These are phyloP conservation scores for Sporopachydermia lactativora DNA, from an alignment of 805 yeast species.

Conservation along the genomic window DNA sequence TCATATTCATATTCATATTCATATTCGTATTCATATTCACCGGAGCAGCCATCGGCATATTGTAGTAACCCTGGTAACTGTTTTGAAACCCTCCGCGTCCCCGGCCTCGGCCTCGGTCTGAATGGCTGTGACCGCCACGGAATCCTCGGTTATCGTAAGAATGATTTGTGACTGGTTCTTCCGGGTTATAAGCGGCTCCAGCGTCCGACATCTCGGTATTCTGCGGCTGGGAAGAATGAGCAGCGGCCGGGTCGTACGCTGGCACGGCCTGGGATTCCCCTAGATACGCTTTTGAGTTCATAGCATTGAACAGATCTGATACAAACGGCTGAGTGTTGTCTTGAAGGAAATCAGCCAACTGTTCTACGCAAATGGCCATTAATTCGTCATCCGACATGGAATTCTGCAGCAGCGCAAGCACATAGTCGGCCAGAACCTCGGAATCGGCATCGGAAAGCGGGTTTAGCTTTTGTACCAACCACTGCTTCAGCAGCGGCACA, in stretches of 20 bases:
- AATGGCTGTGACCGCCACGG: neutral
- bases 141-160: neutral
- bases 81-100: neutral
- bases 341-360: conserved; percentile 27
- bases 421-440: conserved; percentile 29
- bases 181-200: neutral
- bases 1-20: conserved; percentile 1
- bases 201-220: neutral
- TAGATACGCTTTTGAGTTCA: conserved; percentile 10
- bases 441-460: conserved; percentile 25
- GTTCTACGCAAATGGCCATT: conserved; percentile 17
- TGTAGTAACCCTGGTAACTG: conserved; percentile 3
- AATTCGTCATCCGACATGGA: conserved; percentile 22
- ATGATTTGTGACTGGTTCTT: neutral
- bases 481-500: conserved; percentile 12
- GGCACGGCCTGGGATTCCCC: conserved; percentile 2
- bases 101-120: too few relatives aligned
- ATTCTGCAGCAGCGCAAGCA: conserved; percentile 26
- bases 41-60: too few relatives aligned
- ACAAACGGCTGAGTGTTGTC: conserved; percentile 16
- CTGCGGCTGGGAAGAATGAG: conserved; percentile 1
- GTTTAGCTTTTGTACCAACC: conserved; percentile 15
- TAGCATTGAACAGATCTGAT: conserved; percentile 17
- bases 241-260: neutral
- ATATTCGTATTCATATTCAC: neutral